Evolutionary conservation across 2,329 filamentous ascomycete genomes (phyloP).

Genomic region (Lomentospora prolificans): DNA sequence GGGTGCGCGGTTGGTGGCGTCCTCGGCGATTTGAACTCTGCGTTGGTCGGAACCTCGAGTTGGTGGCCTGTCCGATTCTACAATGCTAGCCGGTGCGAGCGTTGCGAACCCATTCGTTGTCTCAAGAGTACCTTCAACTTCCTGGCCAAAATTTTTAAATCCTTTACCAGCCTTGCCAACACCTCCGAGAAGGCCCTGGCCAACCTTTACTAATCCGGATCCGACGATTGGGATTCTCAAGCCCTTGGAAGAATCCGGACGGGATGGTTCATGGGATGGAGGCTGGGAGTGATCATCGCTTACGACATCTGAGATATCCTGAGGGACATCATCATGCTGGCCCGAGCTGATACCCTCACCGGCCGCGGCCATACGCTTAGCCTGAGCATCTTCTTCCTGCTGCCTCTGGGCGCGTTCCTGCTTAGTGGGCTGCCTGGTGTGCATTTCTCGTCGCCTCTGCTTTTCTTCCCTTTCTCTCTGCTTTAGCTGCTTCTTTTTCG

Average conservation of each 20-base stretch:
- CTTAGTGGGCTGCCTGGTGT: conserved; percentile 39
- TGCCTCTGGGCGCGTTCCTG: conserved; percentile 36
- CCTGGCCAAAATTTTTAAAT: conserved; percentile 36
- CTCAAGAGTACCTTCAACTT: conserved; percentile 41
- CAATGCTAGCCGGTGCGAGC: conserved; percentile 16
- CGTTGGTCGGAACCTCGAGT: conserved; percentile 4
- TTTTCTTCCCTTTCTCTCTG: conserved; percentile 55
- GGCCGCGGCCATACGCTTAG: conserved; percentile 38
- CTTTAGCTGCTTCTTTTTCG: conserved; percentile 71
- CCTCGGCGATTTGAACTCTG: background rate
- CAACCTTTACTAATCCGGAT: conserved; percentile 27
- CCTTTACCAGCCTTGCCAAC: conserved; percentile 34
- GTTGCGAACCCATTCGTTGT: conserved; percentile 44
- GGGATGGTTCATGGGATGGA: conserved; percentile 6
- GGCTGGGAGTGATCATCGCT: conserved; percentile 20
- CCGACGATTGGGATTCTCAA: conserved; percentile 22
- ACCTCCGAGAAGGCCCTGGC: conserved; percentile 20
- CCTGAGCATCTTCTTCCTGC: conserved; percentile 38
- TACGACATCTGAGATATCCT: conserved; percentile 37
- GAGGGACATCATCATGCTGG: conserved; percentile 42
- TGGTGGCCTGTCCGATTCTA: conserved; percentile 13
- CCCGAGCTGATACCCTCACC: conserved; percentile 40
- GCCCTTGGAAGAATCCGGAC: conserved; percentile 15
- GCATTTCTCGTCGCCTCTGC: conserved; percentile 43
- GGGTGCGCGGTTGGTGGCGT: background rate